Evolutionary conservation across 1,284 basidiomycete species (phyloP).

Genomic region (Papiliotrema laurentii): DNA sequence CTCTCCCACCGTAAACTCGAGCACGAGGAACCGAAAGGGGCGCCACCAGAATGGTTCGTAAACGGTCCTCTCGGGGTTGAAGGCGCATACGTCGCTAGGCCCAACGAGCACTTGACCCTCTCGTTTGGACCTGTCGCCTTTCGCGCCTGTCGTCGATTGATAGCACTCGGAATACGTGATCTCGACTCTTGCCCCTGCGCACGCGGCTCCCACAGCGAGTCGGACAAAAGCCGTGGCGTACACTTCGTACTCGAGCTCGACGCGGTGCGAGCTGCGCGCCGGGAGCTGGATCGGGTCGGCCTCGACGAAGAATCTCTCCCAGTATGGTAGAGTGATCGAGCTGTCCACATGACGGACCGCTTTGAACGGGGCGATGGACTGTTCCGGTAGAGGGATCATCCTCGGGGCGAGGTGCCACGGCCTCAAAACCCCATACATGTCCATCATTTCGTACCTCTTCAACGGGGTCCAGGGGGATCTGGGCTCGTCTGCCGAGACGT

Average conservation of each 20-base stretch:
- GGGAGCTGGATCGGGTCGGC: no score
- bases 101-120: conserved; percentile 16
- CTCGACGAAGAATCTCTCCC: no score
- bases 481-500: conserved; percentile 13
- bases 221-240: conserved; percentile 27
- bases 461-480: no score
- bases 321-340: no score
- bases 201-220: conserved; percentile 9
- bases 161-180: no score
- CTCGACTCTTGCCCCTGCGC: no score
- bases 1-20: conserved; percentile 8
- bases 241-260: no score
- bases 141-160: conserved; percentile 6
- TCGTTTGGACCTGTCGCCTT: conserved; percentile 23
- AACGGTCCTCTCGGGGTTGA: no score
- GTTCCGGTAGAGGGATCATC: conserved; percentile 19
- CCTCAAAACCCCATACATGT: conserved; percentile 23
- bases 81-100: no score
- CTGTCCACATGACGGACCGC: no score
- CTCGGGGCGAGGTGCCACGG: conserved; percentile 22
- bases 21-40: conserved; percentile 20
- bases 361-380: conserved; percentile 2
- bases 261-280: no score
- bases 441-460: no score
- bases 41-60: conserved; percentile 35